Base-by-base conservation (phyloP, 1,284 basidiomycete genomes). In the Afroboletus lepidellus region DNA sequence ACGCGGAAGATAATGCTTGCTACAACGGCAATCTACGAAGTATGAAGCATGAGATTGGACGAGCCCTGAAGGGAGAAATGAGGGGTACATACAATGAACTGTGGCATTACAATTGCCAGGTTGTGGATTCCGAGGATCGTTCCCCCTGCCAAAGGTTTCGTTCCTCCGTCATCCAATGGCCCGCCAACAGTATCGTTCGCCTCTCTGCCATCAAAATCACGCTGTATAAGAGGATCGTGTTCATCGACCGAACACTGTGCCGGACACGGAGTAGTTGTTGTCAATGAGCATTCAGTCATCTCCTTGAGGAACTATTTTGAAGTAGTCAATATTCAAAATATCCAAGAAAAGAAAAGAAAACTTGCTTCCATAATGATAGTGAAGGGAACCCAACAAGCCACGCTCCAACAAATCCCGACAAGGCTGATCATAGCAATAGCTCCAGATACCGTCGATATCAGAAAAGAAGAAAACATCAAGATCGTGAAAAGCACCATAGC, bases 51-150 rank as follows among this genome's bases (percentile, higher is more conserved):
- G 30, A 29, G 6, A n/a, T 42, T 11, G 7, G 5, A 43, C 33
- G 9, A 33, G 29, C 13, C 23, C n/a, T 12, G 23, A 38, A 5
- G 3, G 33, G 36, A 32, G 37, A 39, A 23, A 42, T 3, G 41
- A 48, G 15, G 46, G 27, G 16, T 4, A 79, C 90, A 63, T 65
- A 93, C 93, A 53, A 95, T 79, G 65, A 96, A 91, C 63, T 97
- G 94, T 20, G 93, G 94, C 70, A 92, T 83, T 23, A 96, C 94
- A 56, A 96, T 93, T 3, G 94, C 91, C 7, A 98, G 76, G 64
- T 98, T 98, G 69, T 98, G 95, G 38, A 98, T 95, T 3, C 95
- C 95, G 42, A 98, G 79, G 42, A 98, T 87, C 3, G 93, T 95
- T 1, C 95, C 95, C n/a, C 95, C 94, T 0, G 92, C 89, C 42